Conservation (phyloP, 768 basidiomycete species). For the Austroboletus festivus region DNA sequence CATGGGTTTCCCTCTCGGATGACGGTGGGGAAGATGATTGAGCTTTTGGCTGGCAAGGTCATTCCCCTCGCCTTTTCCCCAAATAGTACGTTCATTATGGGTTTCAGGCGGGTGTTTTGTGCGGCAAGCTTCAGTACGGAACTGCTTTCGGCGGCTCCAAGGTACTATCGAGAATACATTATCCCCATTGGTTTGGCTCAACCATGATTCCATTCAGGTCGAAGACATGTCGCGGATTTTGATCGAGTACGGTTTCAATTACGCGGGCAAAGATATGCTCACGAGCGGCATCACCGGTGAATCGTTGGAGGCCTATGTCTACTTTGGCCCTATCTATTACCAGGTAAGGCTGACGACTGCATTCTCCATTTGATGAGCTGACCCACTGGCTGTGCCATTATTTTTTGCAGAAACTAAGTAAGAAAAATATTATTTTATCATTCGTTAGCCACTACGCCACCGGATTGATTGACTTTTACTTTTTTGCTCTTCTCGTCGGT, state of each 20-base stretch:
- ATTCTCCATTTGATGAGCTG: constrained; percentile 1
- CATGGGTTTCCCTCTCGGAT: constrained; percentile 99
- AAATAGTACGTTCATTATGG: constrained; percentile 3
- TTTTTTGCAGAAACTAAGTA: constrained; percentile 81
- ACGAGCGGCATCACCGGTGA: constrained; percentile 98
- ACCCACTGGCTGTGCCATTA: not conserved
- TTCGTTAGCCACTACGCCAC: not conserved
- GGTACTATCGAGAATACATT: constrained; percentile 37
- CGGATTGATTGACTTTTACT: constrained; percentile 10
- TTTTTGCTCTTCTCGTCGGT: constrained; percentile 1
- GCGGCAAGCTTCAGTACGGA: constrained; percentile 87
- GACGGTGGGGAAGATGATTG: constrained; percentile 99
- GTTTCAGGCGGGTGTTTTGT: constrained; percentile 80
- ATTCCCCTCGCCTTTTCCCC: not conserved
- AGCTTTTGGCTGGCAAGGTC: constrained; percentile 92
- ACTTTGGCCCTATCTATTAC: constrained; percentile 98
- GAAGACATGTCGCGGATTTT: constrained; percentile 98
- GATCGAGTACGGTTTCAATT: constrained; percentile 93
- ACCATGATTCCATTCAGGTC: constrained; percentile 48
- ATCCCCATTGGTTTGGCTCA: constrained; percentile 7
- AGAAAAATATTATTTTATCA: constrained; percentile 33
- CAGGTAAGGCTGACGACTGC: constrained; percentile 52
- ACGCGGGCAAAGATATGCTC: constrained; percentile 98
- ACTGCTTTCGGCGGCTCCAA: constrained; percentile 98
- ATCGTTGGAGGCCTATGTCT: constrained; percentile 93